These are phyloP conservation scores for Ophiocordyceps camponoti-leonardi DNA, from an alignment of 2,329 filamentous ascomycete genomes.

Conservation along the genomic window DNA sequence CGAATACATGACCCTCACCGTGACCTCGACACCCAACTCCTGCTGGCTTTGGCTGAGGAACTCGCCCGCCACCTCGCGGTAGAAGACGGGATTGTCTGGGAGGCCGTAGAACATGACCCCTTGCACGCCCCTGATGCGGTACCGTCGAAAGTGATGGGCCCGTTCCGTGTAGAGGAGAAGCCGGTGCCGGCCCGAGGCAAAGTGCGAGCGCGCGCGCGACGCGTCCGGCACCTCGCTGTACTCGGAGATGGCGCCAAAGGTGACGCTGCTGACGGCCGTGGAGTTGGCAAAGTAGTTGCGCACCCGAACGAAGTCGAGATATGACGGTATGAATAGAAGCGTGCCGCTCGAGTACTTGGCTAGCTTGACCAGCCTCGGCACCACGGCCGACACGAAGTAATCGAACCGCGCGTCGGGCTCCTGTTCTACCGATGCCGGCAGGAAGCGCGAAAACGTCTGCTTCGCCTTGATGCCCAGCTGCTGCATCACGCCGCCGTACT, in stretches of 20 bases:
- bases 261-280: conserved; percentile 29
- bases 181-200: conserved; percentile 64
- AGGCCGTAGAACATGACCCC: conserved; percentile 78
- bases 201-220: conserved; percentile 72
- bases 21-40: conserved; percentile 34
- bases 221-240: conserved; percentile 68
- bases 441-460: conserved; percentile 83
- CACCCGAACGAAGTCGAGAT: conserved; percentile 86
- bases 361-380: conserved; percentile 58
- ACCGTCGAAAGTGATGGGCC: conserved; percentile 92
- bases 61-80: conserved; percentile 55
- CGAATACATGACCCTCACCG: conserved; percentile 53
- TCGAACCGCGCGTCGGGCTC: conserved; percentile 84
- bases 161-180: conserved; percentile 85
- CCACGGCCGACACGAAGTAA: conserved; percentile 69
- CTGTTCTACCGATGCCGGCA: conserved; percentile 46
- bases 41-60: conserved; percentile 45
- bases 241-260: conserved; percentile 68
- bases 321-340: conserved; percentile 79
- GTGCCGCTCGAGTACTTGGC: conserved; percentile 49
- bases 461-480: conserved; percentile 54
- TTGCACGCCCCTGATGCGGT: conserved; percentile 64
- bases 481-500: conserved; percentile 56
- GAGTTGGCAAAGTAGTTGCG: conserved; percentile 81
- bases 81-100: conserved; percentile 76